Conservation (phyloP, 2,329 filamentous ascomycete genomes). For the Ascochyta pisi region DNA sequence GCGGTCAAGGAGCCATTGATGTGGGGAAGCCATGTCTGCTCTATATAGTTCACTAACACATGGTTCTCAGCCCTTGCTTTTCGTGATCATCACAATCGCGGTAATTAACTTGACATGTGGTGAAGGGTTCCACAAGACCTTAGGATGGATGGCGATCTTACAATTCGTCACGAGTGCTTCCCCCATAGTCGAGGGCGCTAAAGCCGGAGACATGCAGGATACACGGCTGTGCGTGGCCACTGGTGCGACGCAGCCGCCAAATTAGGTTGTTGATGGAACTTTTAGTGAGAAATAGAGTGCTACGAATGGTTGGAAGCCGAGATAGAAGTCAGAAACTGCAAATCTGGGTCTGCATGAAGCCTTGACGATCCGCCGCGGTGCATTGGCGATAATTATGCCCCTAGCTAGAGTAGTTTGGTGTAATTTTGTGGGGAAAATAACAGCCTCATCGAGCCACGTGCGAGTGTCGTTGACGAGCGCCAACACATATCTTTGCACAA, state of each 20-base stretch:
- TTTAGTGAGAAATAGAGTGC: slow-evolving; percentile 2
- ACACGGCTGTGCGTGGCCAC: slow-evolving; percentile 14
- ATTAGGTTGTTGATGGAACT: slow-evolving; percentile 12
- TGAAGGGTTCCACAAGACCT: slow-evolving; percentile 19
- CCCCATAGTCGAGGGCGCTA: slow-evolving; percentile 23
- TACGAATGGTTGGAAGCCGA: slow-evolving; percentile 10
- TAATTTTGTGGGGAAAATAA: slow-evolving; percentile 16
- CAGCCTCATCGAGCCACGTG: slow-evolving; percentile 11
- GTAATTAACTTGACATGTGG: slow-evolving; percentile 15
- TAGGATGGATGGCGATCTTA: slow-evolving; percentile 33
- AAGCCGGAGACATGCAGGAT: slow-evolving; percentile 21
- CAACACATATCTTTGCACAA: slow-evolving; percentile 5
- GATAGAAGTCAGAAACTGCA: slow-evolving; percentile 15
- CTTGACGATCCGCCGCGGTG: slow-evolving; percentile 18
- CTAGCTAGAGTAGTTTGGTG: slow-evolving; percentile 10
- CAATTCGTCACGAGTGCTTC: slow-evolving; percentile 41
- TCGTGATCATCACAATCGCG: slow-evolving; percentile 14
- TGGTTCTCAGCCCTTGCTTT: slow-evolving; percentile 38
- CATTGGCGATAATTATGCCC: slow-evolving; percentile 10
- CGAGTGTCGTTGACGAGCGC: background rate
- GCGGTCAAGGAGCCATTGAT: slow-evolving; percentile 30
- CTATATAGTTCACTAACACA: slow-evolving; percentile 43
- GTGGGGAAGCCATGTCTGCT: slow-evolving; percentile 31
- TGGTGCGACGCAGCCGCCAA: slow-evolving; percentile 20
- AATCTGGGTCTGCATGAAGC: slow-evolving; percentile 8